These are phyloP conservation scores for Dothideomycetidae sp. DNA, from an alignment of 2,329 filamentous ascomycete genomes.

Conservation along the genomic window DNA sequence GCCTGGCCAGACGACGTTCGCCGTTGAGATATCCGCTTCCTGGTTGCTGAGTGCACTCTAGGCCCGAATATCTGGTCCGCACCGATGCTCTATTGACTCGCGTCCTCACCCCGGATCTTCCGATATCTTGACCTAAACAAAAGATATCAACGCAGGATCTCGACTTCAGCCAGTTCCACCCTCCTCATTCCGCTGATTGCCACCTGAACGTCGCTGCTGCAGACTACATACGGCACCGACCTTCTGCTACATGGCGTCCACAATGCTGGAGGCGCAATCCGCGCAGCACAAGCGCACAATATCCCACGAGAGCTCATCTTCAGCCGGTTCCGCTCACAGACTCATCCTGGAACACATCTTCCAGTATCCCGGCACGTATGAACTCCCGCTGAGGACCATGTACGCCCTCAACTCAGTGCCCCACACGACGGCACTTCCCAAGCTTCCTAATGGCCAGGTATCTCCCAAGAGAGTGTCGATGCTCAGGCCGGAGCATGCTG, in stretches of 20 bases:
- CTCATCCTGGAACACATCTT: slow-evolving; percentile 45
- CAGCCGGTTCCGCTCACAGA: slow-evolving; percentile 29
- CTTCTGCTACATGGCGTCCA: neutral
- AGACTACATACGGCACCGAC: too few species aligned
- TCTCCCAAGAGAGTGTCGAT: slow-evolving; percentile 19
- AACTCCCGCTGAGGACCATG: slow-evolving; percentile 53
- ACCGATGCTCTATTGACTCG: neutral
- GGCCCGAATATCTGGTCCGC: neutral
- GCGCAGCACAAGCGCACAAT: slow-evolving; percentile 6
- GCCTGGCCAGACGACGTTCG: neutral
- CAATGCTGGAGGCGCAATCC: slow-evolving; percentile 2
- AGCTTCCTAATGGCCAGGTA: slow-evolving; percentile 13
- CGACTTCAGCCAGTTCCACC: neutral
- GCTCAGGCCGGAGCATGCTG: slow-evolving; percentile 16
- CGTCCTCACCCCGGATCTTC: neutral
- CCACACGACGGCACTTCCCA: slow-evolving; percentile 27
- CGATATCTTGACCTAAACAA: neutral
- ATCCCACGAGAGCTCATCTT: slow-evolving; percentile 21
- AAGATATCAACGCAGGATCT: neutral
- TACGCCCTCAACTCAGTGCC: slow-evolving; percentile 51
- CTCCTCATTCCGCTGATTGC: too few species aligned
- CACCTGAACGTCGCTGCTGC: too few species aligned
- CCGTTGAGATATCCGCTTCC: neutral
- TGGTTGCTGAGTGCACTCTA: neutral
- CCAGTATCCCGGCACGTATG: slow-evolving; percentile 47